Evolutionary conservation across 768 basidiomycete genomes (phyloP), one percentile per base, ranked within the genome.

Genomic region (Lactifluus volemus): DNA sequence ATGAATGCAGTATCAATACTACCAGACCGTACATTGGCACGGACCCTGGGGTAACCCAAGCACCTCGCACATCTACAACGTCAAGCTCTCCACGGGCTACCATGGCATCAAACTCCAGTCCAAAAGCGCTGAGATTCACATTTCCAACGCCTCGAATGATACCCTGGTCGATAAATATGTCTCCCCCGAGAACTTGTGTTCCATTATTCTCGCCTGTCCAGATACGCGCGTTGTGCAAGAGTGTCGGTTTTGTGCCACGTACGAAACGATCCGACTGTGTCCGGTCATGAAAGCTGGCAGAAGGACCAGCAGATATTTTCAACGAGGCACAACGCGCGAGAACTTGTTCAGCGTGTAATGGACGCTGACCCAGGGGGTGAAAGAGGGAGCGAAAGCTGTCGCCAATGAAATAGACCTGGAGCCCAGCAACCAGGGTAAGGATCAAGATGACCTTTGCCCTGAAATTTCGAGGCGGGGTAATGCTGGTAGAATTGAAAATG

Each of bases 141-240:
- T 53, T 44, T 0, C 87, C 86, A 30, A 89, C 74, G 17, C 72
- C 77, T 70, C 82, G 79, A 61, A 89, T 84, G 19, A 90, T 65
- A 5, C 87, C 88, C 52, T 80, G 81, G 65, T 89, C 83, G 42
- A 97, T 68, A 2, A 89, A 75, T 10, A 95, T 73, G 61, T 88
- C 87, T 1, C 82, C 86, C 5, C 72, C 71, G 42, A 89, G 55
- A 30, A 92, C 77, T 61, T 86, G 76, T 1, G 82, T 82, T 0
- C 91, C 91, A 47, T 87, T 83, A 30, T 82, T 69, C 25, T 72
- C 70, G 8, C 91, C 90, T 1, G 91, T 94, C 92, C 92, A 95
- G 63, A 96, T 80, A 32, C 77, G 89, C 29, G 85, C 92, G 64
- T 92, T 88, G 70, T 77, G 80, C 57, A 94, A 79, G 52, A 88